phyloP scores from a whole-genome alignment of 1,284 basidiomycete genomes.

The Cutaneotrichosporon cavernicola region DNA sequence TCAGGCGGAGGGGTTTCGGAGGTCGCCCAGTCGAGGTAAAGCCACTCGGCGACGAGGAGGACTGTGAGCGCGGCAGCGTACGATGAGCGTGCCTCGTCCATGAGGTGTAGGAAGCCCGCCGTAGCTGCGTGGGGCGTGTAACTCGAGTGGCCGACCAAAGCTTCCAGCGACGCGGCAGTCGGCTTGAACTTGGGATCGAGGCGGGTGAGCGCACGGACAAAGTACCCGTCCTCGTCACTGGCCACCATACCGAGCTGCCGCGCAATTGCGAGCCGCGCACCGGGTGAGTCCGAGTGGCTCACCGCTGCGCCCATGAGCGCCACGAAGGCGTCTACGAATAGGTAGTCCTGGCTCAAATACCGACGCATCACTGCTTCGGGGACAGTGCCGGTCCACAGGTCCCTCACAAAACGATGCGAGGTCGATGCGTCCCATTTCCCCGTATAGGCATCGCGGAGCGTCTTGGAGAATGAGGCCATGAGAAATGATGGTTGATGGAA shows the following conservation, averaged over 20 bases:
- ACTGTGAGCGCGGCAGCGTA: slow-evolving; percentile 19
- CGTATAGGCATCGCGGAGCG: slow-evolving; percentile 10
- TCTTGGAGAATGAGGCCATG: slow-evolving; percentile 3
- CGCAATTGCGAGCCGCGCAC: slow-evolving; percentile 16
- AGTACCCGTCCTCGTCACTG: slow-evolving; percentile 26
- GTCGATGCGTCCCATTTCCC: slow-evolving; percentile 10
- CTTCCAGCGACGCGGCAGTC: background rate
- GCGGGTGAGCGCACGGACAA: slow-evolving; percentile 20
- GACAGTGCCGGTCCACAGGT: slow-evolving; percentile 22
- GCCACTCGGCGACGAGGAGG: slow-evolving; percentile 29
- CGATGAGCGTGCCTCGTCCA: slow-evolving; percentile 14
- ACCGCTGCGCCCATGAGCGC: slow-evolving; percentile 25
- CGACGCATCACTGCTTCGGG: slow-evolving; percentile 11
- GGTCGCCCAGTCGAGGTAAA: slow-evolving; percentile 29
- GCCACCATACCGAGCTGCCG: slow-evolving; percentile 24
- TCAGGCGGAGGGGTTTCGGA: background rate
- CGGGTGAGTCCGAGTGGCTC: slow-evolving; percentile 14
- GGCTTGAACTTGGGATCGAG: background rate
- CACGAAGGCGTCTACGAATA: slow-evolving; percentile 26
- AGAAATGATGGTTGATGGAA: background rate
- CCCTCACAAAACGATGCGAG: slow-evolving; percentile 16
- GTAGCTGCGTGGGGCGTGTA: slow-evolving; percentile 12
- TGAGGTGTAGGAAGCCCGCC: slow-evolving; percentile 13
- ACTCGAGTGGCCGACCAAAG: background rate
- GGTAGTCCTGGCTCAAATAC: slow-evolving; percentile 24